Conservation (phyloP, 2,329 filamentous ascomycete genomes). For the Myriosclerotinia scirpicola region DNA sequence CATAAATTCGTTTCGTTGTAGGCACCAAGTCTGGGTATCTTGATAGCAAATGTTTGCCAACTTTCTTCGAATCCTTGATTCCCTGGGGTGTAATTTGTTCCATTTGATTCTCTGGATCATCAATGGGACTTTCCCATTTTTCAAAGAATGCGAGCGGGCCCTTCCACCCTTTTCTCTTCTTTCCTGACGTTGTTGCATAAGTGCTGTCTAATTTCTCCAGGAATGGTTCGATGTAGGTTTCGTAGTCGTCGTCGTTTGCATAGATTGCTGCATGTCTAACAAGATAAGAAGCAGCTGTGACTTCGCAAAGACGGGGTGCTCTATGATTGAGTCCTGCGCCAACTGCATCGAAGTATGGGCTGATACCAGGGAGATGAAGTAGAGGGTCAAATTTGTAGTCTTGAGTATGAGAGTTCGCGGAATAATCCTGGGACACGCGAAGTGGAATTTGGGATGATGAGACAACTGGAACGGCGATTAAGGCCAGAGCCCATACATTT, state of each 20-base stretch:
- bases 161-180: conserved; percentile 35
- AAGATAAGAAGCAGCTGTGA: conserved; percentile 50
- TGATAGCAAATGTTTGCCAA: conserved; percentile 36
- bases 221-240: conserved; percentile 52
- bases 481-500: not conserved
- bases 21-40: conserved; percentile 37
- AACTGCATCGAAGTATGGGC: conserved; percentile 56
- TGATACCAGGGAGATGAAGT: conserved; percentile 55
- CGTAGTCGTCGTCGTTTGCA: conserved; percentile 53
- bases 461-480: not conserved
- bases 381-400: conserved; percentile 54
- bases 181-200: conserved; percentile 21
- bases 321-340: conserved; percentile 41
- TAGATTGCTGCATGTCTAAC: conserved; percentile 53
- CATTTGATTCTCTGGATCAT: conserved; percentile 38
- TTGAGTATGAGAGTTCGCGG: conserved; percentile 32
- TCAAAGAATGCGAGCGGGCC: conserved; percentile 36
- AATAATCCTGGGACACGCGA: conserved; percentile 21
- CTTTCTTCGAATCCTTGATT: conserved; percentile 36
- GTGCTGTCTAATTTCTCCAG: conserved; percentile 55
- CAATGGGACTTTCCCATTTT: conserved; percentile 37
- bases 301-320: conserved; percentile 43
- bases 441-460: conserved; percentile 22
- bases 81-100: conserved; percentile 39
- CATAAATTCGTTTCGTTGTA: conserved; percentile 38